These are phyloP conservation scores for Magnaporthiopsis rhizophila DNA, from an alignment of 2,329 filamentous ascomycete genomes.

Conservation along the genomic window DNA sequence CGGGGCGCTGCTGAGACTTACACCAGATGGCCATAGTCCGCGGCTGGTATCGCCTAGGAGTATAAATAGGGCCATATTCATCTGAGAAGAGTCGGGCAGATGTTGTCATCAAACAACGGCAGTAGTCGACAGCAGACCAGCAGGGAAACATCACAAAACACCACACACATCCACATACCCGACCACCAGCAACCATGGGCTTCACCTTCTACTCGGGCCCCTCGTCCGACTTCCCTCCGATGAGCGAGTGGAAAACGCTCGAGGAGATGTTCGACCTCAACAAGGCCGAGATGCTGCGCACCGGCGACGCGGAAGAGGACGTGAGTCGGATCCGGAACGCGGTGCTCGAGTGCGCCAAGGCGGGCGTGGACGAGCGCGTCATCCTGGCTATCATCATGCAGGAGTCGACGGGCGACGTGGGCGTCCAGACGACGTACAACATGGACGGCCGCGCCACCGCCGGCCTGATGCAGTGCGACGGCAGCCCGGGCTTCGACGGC, in stretches of 20 bases:
- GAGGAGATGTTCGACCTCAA: slow-evolving; percentile 27
- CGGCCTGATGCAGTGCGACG: slow-evolving; percentile 31
- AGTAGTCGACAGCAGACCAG: not conserved
- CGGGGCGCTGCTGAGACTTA: not conserved
- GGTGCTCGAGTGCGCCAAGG: slow-evolving; percentile 20
- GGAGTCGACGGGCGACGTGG: slow-evolving; percentile 30
- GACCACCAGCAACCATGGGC: slow-evolving; percentile 3
- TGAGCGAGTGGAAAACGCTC: slow-evolving; percentile 24
- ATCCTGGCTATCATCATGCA: slow-evolving; percentile 34
- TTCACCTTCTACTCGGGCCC: slow-evolving; percentile 11
- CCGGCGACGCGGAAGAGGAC: slow-evolving; percentile 24
- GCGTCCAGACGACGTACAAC: slow-evolving; percentile 26
- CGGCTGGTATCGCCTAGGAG: not conserved
- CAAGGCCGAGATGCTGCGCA: slow-evolving; percentile 21
- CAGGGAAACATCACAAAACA: not conserved
- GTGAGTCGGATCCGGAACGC: slow-evolving; percentile 25
- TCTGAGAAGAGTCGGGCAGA: not conserved
- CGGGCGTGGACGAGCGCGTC: slow-evolving; percentile 27
- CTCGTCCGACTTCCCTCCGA: slow-evolving; percentile 23
- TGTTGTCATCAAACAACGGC: not conserved
- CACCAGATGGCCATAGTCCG: not conserved
- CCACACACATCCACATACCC: not conserved
- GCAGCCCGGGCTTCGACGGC: slow-evolving; percentile 25
- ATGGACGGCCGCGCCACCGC: slow-evolving; percentile 24
- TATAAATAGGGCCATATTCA: not conserved